A percentile compares a stretch with the other conserved stretches of the same genome.
Conservation (phyloP, 768 basidiomycete genomes). For the Astraeus odoratus region DNA sequence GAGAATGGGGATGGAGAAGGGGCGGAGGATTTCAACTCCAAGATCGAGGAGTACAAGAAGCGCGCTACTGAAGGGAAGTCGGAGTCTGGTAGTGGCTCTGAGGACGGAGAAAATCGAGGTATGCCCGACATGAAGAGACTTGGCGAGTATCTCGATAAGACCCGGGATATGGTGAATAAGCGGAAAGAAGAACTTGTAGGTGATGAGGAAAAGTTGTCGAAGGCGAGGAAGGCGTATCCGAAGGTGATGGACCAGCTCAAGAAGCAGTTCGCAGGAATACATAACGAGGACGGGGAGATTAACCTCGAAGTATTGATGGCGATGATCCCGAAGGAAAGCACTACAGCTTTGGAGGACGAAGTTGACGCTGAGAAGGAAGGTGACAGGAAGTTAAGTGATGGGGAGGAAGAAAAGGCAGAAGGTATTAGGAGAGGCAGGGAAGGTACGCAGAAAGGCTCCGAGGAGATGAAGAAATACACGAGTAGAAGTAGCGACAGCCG, state of each 20-base stretch:
- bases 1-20: background rate
- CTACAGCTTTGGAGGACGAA: constrained; percentile 2
- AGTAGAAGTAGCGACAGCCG: constrained; percentile 7
- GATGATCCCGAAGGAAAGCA: constrained; percentile 8
- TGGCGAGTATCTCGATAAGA: constrained; percentile 14
- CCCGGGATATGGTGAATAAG: constrained; percentile 12
- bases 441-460: constrained; percentile 5
- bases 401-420: background rate
- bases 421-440: constrained; percentile 7
- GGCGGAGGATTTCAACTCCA: constrained; percentile 1
- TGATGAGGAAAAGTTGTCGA: constrained; percentile 15
- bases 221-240: constrained; percentile 12
- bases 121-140: constrained; percentile 7
- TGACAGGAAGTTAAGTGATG: background rate
- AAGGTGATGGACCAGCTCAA: constrained; percentile 7
- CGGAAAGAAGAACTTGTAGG: constrained; percentile 10
- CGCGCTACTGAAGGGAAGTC: constrained; percentile 1
- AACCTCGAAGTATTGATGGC: constrained; percentile 5
- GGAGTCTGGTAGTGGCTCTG: background rate
- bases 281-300: constrained; percentile 2
- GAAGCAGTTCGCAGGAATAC: constrained; percentile 7
- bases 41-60: constrained; percentile 6
- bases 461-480: constrained; percentile 7
- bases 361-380: constrained; percentile 5
- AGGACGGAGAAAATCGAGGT: background rate